These are phyloP conservation scores for Cucurbitaria berberidis DNA, from an alignment of 2,329 filamentous ascomycete species.

Conservation along the genomic window DNA sequence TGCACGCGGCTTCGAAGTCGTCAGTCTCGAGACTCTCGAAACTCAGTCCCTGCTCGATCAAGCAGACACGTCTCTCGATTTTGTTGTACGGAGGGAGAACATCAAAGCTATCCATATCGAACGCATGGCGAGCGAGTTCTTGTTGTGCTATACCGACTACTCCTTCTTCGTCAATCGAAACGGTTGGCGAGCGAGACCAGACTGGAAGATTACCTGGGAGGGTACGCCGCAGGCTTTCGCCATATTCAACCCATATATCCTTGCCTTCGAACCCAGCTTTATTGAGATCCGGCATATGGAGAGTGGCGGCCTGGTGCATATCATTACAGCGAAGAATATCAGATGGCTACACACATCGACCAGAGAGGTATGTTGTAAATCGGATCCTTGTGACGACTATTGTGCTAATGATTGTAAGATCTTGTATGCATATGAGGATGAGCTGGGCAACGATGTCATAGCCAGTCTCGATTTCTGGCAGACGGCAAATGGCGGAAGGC, in stretches of 20 bases:
- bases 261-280: slow-evolving; percentile 96
- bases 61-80: slow-evolving; percentile 96
- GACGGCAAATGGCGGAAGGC: slow-evolving; percentile 36
- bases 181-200: slow-evolving; percentile 92
- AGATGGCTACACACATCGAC: slow-evolving; percentile 97
- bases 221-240: slow-evolving; percentile 91
- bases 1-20: slow-evolving; percentile 94
- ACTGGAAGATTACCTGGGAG: slow-evolving; percentile 99
- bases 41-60: slow-evolving; percentile 96
- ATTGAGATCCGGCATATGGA: slow-evolving; percentile 97
- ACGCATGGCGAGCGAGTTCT: slow-evolving; percentile 92
- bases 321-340: slow-evolving; percentile 95
- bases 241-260: slow-evolving; percentile 93
- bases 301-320: slow-evolving; percentile 87
- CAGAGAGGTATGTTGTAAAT: slow-evolving; percentile 73
- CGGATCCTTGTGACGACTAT: too few relatives aligned
- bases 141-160: slow-evolving; percentile 98
- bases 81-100: slow-evolving; percentile 91
- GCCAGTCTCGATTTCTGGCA: slow-evolving; percentile 95
- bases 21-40: slow-evolving; percentile 95
- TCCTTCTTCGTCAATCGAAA: slow-evolving; percentile 99
- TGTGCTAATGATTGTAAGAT: slow-evolving; percentile 67
- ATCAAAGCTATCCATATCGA: slow-evolving; percentile 97
- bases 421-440: slow-evolving; percentile 96
- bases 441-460: slow-evolving; percentile 89